Conservation (phyloP, 2,329 filamentous ascomycete genomes). For the Exutisphaerella laricina region DNA sequence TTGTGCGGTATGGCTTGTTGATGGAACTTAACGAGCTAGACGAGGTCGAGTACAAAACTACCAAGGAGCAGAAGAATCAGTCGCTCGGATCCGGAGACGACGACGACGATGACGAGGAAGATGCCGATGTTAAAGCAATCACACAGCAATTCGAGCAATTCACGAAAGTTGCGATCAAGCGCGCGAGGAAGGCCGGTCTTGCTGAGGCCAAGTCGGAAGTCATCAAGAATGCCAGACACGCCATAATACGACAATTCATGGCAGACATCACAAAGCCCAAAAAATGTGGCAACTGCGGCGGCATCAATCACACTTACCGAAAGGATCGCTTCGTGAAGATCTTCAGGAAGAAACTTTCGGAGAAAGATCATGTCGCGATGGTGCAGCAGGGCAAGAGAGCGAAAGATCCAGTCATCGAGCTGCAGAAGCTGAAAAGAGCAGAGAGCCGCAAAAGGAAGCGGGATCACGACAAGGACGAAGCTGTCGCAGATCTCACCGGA, state of each 20-base stretch:
- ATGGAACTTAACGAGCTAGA: conserved; percentile 55
- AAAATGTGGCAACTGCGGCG: conserved; percentile 62
- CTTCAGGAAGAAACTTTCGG: conserved; percentile 72
- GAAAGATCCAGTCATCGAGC: conserved; percentile 63
- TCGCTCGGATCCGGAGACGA: conserved; percentile 35
- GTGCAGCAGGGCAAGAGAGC: conserved; percentile 61
- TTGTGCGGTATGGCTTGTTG: conserved; percentile 79
- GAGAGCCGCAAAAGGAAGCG: conserved; percentile 41
- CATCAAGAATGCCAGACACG: conserved; percentile 67
- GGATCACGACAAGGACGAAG: conserved; percentile 63
- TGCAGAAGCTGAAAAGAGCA: conserved; percentile 41
- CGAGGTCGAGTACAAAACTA: conserved; percentile 34
- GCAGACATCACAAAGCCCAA: conserved; percentile 63
- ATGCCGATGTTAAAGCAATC: conserved; percentile 52
- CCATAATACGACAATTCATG: conserved; percentile 76
- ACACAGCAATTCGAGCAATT: conserved; percentile 58
- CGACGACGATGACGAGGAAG: conserved; percentile 60
- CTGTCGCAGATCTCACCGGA: conserved; percentile 59
- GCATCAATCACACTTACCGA: conserved; percentile 74
- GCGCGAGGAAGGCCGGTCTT: conserved; percentile 47
- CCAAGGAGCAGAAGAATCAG: conserved; percentile 12
- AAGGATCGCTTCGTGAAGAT: conserved; percentile 92
- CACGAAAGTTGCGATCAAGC: conserved; percentile 65
- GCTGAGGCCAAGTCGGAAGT: conserved; percentile 71
- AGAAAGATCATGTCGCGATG: conserved; percentile 75